These are phyloP conservation scores for Suhomyces vadensis DNA, from an alignment of 805 yeast species.

Conservation along the genomic window DNA sequence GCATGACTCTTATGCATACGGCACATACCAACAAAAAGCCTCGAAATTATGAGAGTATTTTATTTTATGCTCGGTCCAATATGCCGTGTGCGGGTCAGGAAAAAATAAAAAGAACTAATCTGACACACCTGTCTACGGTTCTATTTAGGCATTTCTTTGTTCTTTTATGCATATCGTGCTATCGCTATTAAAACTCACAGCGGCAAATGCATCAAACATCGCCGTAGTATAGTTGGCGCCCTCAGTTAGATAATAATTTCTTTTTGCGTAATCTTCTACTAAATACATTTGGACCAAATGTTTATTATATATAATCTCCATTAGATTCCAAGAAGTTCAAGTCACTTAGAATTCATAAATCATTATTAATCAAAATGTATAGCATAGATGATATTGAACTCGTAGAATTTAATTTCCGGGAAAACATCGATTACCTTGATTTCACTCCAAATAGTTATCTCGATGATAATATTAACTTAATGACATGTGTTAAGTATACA, in stretches of 20 bases:
- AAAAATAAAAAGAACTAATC: no score
- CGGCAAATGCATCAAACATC: not conserved
- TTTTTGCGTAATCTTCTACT: not conserved
- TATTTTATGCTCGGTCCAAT: no score
- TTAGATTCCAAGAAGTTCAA: no score
- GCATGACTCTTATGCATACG: not conserved
- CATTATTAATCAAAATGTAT: not conserved
- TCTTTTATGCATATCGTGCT: not conserved
- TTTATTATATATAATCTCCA: not conserved
- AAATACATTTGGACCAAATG: not conserved
- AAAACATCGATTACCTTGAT: constrained; percentile 36
- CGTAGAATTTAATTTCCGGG: constrained; percentile 8
- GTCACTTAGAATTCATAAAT: not conserved
- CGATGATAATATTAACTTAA: constrained; percentile 20
- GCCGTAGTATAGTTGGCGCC: constrained; percentile 1
- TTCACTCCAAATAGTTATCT: constrained; percentile 7
- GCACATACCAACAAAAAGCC: not conserved
- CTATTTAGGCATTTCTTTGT: not conserved
- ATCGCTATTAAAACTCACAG: not conserved
- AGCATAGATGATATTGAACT: constrained; percentile 7
- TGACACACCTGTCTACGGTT: not conserved
- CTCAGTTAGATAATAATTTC: not conserved
- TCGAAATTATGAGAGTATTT: no score
- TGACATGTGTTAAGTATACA: constrained; percentile 15
- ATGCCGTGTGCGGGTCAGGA: no score